A percentile compares a stretch with the other conserved stretches of the same genome.
Conservation (phyloP, 805 yeast species). For the Yarrowia bubula region DNA sequence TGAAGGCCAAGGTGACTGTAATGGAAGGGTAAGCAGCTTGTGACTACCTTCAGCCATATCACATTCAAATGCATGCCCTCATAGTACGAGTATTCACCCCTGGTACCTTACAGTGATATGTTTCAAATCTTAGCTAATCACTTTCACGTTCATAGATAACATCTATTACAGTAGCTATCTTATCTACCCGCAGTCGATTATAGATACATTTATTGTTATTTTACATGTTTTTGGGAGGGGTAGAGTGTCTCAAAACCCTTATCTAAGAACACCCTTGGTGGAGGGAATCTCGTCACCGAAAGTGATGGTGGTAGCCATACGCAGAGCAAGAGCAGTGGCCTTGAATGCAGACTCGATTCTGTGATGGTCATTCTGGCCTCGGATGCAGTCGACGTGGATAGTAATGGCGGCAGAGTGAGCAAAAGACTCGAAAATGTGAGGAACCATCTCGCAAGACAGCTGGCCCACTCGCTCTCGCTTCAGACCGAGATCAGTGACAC, state of each 20-base stretch:
- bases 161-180: too few species aligned
- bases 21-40: too few species aligned
- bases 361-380: constrained; percentile 96
- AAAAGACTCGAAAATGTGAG: constrained; percentile 93
- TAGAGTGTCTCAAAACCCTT: neutral
- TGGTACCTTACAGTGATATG: too few species aligned
- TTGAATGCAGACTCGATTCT: constrained; percentile 95
- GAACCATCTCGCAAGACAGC: constrained; percentile 91
- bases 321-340: constrained; percentile 89
- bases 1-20: too few species aligned
- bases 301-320: constrained; percentile 76
- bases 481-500: constrained; percentile 84
- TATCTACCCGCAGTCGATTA: neutral
- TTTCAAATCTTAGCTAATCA: too few species aligned
- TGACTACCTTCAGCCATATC: too few species aligned
- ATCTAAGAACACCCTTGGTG: constrained; percentile 81
- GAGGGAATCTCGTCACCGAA: constrained; percentile 92
- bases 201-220: neutral
- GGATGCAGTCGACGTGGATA: constrained; percentile 86
- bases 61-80: too few species aligned
- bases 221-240: neutral
- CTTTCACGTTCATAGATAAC: too few species aligned
- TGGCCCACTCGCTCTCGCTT: constrained; percentile 93
- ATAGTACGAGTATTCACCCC: too few species aligned
- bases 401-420: constrained; percentile 91